These are phyloP conservation scores for Claviceps spartinae DNA, from an alignment of 2,329 filamentous ascomycete genomes.

Conservation along the genomic window DNA sequence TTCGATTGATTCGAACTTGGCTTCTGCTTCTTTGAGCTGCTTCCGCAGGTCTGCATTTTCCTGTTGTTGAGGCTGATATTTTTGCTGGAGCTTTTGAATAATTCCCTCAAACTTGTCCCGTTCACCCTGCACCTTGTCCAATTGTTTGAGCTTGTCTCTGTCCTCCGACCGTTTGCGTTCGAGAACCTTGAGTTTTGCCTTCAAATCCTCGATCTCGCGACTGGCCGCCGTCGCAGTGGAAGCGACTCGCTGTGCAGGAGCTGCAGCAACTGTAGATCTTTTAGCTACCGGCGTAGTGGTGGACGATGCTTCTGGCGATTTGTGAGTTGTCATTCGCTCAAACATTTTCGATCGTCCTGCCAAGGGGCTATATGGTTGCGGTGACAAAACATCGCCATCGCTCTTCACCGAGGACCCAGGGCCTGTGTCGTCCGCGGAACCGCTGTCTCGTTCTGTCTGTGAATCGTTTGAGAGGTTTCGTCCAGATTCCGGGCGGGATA, in stretches of 20 bases:
- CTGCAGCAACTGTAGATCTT: conserved; percentile 15
- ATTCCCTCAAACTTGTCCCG: conserved; percentile 69
- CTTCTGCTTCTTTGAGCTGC: conserved; percentile 62
- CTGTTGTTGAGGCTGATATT: conserved; percentile 72
- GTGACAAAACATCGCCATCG: conserved; percentile 35
- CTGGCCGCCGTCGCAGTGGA: conserved; percentile 38
- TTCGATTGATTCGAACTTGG: conserved; percentile 53
- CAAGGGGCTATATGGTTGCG: conserved; percentile 36
- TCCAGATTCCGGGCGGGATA: conserved; percentile 24
- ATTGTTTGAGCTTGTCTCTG: conserved; percentile 64
- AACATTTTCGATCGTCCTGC: conserved; percentile 35
- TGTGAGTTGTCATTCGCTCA: conserved; percentile 34
- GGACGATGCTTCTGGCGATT: conserved; percentile 15
- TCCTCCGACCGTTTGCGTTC: conserved; percentile 82
- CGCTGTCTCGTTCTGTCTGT: conserved; percentile 27
- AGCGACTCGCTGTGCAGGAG: conserved; percentile 24
- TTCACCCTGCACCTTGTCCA: conserved; percentile 65
- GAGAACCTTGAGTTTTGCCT: conserved; percentile 73
- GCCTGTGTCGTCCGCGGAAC: conserved; percentile 19
- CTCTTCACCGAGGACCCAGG: conserved; percentile 35
- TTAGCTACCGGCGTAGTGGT: conserved; percentile 18
- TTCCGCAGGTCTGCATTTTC: conserved; percentile 67
- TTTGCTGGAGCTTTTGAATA: conserved; percentile 80
- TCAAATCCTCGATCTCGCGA: conserved; percentile 72
- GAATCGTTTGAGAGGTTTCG: conserved; percentile 35